Evolutionary conservation across 345 rosid genomes (phyloP).

Genomic region (Viola odorata): DNA sequence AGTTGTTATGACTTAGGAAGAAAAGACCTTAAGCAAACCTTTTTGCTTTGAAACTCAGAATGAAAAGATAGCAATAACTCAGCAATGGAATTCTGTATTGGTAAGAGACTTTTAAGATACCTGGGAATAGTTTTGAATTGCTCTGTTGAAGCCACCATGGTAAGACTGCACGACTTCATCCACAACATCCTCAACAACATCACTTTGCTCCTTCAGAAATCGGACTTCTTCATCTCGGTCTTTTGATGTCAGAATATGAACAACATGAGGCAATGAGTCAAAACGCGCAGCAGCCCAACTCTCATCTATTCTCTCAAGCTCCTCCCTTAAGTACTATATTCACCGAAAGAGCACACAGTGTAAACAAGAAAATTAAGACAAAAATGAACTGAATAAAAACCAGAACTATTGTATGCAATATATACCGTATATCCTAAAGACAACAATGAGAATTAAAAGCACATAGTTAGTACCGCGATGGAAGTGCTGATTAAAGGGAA

Average conservation of each 20-base stretch:
- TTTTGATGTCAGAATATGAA: conserved; percentile 86
- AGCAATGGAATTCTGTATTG: not conserved
- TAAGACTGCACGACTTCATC: conserved; percentile 98
- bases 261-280: conserved; percentile 97
- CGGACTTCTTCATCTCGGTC: conserved; percentile 83
- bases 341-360: conserved; percentile 22
- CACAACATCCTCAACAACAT: conserved; percentile 96
- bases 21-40: no score
- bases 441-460: not conserved
- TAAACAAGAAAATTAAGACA: conserved; percentile 7
- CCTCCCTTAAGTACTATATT: conserved; percentile 78
- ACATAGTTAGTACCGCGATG: not conserved
- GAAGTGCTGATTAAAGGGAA: not conserved
- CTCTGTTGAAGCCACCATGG: conserved; percentile 95
- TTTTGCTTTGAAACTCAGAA: not conserved
- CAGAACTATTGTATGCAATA: no score
- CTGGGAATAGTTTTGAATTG: conserved; percentile 99
- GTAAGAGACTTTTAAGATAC: conserved; percentile 30
- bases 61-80: not conserved
- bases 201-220: conserved; percentile 78
- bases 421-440: no score
- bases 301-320: conserved; percentile 71
- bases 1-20: no score
- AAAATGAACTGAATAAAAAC: not conserved
- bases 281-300: conserved; percentile 93